These are phyloP conservation scores for Sporothrix schenckii DNA, from an alignment of 2,329 filamentous ascomycete species.

Conservation along the genomic window DNA sequence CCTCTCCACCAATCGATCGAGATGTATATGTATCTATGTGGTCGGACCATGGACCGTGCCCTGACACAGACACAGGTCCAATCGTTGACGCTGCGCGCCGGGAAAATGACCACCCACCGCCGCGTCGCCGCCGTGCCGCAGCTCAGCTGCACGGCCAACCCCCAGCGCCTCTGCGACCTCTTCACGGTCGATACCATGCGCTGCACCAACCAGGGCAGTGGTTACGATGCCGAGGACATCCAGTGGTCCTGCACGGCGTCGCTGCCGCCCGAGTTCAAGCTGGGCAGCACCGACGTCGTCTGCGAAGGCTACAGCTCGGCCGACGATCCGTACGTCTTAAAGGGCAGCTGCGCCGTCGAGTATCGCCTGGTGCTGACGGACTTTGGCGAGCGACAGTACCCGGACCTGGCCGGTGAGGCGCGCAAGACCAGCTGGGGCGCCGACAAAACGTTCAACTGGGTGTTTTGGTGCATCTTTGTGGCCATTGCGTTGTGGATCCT, in stretches of 20 bases:
- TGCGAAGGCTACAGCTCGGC: slow-evolving; percentile 83
- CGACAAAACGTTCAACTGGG: background rate
- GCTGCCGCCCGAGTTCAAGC: slow-evolving; percentile 64
- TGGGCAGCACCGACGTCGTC: slow-evolving; percentile 84
- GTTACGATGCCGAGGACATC: slow-evolving; percentile 78
- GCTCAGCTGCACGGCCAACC: slow-evolving; percentile 71
- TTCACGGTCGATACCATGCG: slow-evolving; percentile 81
- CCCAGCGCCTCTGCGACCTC: slow-evolving; percentile 64
- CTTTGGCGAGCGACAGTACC: slow-evolving; percentile 71
- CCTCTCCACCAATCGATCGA: background rate
- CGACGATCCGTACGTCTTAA: slow-evolving; percentile 83
- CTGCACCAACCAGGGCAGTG: slow-evolving; percentile 81
- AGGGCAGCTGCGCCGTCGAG: slow-evolving; percentile 90
- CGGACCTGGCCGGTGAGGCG: slow-evolving; percentile 52
- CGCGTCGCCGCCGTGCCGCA: slow-evolving; percentile 77
- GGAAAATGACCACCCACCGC: slow-evolving; percentile 70
- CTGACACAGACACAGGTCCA: slow-evolving; percentile 67
- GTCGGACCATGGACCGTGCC: too few relatives aligned
- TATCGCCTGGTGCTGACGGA: slow-evolving; percentile 80
- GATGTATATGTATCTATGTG: background rate
- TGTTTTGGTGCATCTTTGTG: slow-evolving; percentile 67
- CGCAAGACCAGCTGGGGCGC: slow-evolving; percentile 40
- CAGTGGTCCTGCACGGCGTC: slow-evolving; percentile 83
- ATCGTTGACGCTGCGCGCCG: slow-evolving; percentile 73
- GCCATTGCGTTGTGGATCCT: slow-evolving; percentile 64